phyloP scores from a whole-genome alignment of 176 grass and related monocot species.

The Cocos nucifera region DNA sequence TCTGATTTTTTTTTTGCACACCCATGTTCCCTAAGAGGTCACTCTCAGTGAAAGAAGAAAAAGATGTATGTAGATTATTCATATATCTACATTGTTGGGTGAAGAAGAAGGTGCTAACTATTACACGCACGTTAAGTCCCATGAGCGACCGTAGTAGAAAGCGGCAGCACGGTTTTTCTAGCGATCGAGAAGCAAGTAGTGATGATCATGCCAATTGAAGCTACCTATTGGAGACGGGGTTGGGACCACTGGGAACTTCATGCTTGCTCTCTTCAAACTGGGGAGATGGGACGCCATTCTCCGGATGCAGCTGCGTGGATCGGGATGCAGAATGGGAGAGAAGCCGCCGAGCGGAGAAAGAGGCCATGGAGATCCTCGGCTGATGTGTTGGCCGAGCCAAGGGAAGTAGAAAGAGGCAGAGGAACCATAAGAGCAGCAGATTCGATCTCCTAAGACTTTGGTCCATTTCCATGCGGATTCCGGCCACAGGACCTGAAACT shows the following conservation, averaged over 20 bases:
- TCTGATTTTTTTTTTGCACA: too few relatives aligned
- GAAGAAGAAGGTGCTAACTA: too few relatives aligned
- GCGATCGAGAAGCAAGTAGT: too few relatives aligned
- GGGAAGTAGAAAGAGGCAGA: constrained; percentile 7
- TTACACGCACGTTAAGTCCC: too few relatives aligned
- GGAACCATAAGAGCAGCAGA: not conserved
- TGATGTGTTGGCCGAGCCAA: not conserved
- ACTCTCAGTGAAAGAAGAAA: too few relatives aligned
- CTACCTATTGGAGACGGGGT: constrained; percentile 15
- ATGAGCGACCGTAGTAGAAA: too few relatives aligned
- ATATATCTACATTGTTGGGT: too few relatives aligned
- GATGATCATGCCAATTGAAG: not conserved
- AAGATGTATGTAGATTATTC: too few relatives aligned
- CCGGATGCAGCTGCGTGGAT: not conserved
- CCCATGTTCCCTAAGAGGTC: too few relatives aligned
- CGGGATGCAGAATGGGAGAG: not conserved
- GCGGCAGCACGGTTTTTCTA: too few relatives aligned
- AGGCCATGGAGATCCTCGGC: not conserved
- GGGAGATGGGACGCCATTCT: not conserved
- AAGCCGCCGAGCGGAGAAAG: not conserved
- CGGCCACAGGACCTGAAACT: not conserved
- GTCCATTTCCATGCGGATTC: constrained; percentile 1
- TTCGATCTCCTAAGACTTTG: not conserved
- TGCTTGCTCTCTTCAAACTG: constrained; percentile 7
- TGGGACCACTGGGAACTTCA: constrained; percentile 12